A percentile compares a stretch with the other conserved stretches of the same genome.
Evolutionary conservation across 805 yeast species (phyloP).

Genomic region (Clavispora asparagi): DNA sequence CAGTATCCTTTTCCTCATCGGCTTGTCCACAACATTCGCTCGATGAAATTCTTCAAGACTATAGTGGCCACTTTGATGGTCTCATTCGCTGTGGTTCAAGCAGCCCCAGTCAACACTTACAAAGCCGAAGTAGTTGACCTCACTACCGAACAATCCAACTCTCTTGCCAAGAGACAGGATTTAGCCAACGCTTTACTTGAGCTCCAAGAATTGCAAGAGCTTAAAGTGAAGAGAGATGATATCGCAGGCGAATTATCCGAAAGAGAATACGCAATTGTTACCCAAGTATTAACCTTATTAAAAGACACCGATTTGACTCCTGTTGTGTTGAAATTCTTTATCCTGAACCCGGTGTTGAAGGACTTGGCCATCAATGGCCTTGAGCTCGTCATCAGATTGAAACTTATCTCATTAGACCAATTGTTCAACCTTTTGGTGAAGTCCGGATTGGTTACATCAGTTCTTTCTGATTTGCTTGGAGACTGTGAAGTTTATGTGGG

Average conservation of each 20-base stretch:
- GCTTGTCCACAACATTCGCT: neutral
- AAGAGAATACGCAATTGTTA: constrained; percentile 37
- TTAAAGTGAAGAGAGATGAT: constrained; percentile 26
- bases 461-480: constrained; percentile 30
- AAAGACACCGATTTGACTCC: constrained; percentile 35
- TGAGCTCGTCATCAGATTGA: constrained; percentile 24
- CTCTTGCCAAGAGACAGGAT: constrained; percentile 10
- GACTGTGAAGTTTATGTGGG: constrained; percentile 35
- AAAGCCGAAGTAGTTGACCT: neutral
- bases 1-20: neutral
- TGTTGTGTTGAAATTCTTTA: constrained; percentile 27
- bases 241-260: constrained; percentile 22
- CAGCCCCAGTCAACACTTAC: constrained; percentile 29
- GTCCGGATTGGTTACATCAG: constrained; percentile 30
- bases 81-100: constrained; percentile 20
- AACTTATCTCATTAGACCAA: constrained; percentile 26
- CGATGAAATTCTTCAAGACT: constrained; percentile 30
- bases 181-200: constrained; percentile 20
- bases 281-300: constrained; percentile 33
- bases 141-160: neutral
- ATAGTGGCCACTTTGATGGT: constrained; percentile 26
- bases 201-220: constrained; percentile 15
- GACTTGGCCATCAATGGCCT: constrained; percentile 18
- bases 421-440: constrained; percentile 33
- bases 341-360: constrained; percentile 21